Conservation (phyloP, 2,329 filamentous ascomycete genomes). For the Nectriaceae sp. region DNA sequence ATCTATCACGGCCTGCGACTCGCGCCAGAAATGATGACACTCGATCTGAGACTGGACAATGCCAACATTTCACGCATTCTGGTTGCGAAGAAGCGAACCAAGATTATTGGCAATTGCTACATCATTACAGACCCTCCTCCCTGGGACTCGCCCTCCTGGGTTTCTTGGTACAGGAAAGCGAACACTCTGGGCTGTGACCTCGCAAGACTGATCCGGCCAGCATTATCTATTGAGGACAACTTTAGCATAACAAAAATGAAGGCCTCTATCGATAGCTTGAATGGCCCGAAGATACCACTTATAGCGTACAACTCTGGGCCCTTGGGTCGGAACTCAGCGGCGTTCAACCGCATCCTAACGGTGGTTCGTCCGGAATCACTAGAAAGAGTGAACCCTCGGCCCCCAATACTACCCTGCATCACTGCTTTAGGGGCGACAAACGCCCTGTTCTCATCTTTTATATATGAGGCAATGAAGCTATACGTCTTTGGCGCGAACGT, state of each 20-base stretch:
- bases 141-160: slow-evolving; percentile 60
- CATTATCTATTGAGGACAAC: slow-evolving; percentile 61
- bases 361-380: slow-evolving; percentile 52
- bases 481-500: slow-evolving; percentile 75
- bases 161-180: slow-evolving; percentile 59
- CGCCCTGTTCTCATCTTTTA: slow-evolving; percentile 66
- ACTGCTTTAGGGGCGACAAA: slow-evolving; percentile 65
- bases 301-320: slow-evolving; percentile 67
- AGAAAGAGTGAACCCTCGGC: slow-evolving; percentile 19
- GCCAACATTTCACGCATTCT: slow-evolving; percentile 52
- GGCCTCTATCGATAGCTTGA: slow-evolving; percentile 45
- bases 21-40: slow-evolving; percentile 62
- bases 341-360: slow-evolving; percentile 66
- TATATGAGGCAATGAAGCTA: slow-evolving; percentile 69
- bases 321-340: slow-evolving; percentile 64
- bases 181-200: slow-evolving; percentile 60
- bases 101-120: slow-evolving; percentile 61
- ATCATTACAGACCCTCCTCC: slow-evolving; percentile 41
- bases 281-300: slow-evolving; percentile 50
- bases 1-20: slow-evolving; percentile 62
- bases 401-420: slow-evolving; percentile 36
- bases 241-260: slow-evolving; percentile 60
- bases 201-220: slow-evolving; percentile 61
- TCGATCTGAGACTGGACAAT: slow-evolving; percentile 62
- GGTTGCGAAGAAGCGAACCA: slow-evolving; percentile 54